Evolutionary conservation across 1,284 basidiomycete genomes (phyloP), one percentile per base, ranked within the genome.

Genomic region (Ceraceosorus bombacis): DNA sequence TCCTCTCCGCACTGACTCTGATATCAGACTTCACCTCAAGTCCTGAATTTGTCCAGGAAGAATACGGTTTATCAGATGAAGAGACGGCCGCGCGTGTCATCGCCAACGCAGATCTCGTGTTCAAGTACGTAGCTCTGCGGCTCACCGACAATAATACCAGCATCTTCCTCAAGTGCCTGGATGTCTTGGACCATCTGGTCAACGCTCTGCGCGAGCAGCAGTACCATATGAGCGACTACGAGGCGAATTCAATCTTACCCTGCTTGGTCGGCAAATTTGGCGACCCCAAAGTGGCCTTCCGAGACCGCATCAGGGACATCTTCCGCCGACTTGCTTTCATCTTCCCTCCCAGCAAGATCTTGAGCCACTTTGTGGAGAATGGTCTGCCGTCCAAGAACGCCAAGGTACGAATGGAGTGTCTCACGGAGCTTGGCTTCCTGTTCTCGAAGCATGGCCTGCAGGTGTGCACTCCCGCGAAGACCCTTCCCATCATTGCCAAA

Each of bases 41-140:
- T 70, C 74, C 63, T 81, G 83, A 41, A 78, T 82, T 55, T 81
- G 82, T 51, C 5, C 84, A 84, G 10, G 84, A 87, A 50, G 84
- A 86, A 53, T 84, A 82, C 57, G 85, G 82, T 1, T 65, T 84
- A 38, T 68, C 80, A 6, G 76, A 80, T 6, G 83, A 84, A 10
- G 84, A 86, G 57, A 78, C 86, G 9, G 83, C 84, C 70, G 83
- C 83, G 39, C 81, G 89, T n/a, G 86, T 90, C 60, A 73, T 94
- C 38, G 89, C 90, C 40, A 97, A 94, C 77, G 85, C 90, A 52
- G 95, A 99, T 77, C 81, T 98, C 41, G 85, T 90, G 2, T 81
- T 98, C 75, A 97, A 97, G 82, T 99, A 98, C 71, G 84, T 88
- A 15, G 93, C 92, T 1, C 83, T 98, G 67, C 88, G 91, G 65